phyloP scores from a whole-genome alignment of 192 early-diverging fungal genomes.

The Helicostylum pulchrum region DNA sequence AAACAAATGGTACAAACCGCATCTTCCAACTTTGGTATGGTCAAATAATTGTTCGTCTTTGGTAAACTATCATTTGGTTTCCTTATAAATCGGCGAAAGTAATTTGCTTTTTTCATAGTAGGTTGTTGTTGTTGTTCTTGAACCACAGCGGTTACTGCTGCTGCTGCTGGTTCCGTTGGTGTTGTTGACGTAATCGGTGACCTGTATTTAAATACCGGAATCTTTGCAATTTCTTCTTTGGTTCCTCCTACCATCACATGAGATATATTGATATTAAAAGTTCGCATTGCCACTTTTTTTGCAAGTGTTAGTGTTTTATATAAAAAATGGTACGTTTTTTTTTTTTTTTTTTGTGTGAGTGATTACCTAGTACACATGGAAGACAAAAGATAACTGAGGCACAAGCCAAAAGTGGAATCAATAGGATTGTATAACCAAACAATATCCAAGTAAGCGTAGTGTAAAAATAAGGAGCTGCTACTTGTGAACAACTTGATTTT shows the following conservation, averaged over 20 bases:
- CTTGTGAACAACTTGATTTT: constrained; percentile 38
- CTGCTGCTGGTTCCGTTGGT: background rate
- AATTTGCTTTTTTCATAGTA: too few relatives aligned
- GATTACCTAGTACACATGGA: constrained; percentile 50
- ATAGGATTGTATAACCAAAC: constrained; percentile 65
- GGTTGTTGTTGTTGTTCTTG: too few relatives aligned
- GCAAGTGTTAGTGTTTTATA: background rate
- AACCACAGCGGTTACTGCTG: too few relatives aligned
- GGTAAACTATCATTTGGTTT: background rate
- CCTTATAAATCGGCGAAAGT: background rate
- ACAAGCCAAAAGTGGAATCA: constrained; percentile 58
- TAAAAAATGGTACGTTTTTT: background rate
- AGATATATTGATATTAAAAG: constrained; percentile 46
- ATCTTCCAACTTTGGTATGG: constrained; percentile 10
- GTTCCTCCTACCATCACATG: constrained; percentile 61
- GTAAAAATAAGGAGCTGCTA: constrained; percentile 60
- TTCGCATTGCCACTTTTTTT: constrained; percentile 46
- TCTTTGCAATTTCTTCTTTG: constrained; percentile 34
- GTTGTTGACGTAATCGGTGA: background rate
- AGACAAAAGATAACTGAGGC: constrained; percentile 63
- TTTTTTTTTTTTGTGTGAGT: background rate
- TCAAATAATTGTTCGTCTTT: background rate
- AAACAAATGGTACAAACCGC: constrained; percentile 76
- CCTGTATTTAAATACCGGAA: background rate
- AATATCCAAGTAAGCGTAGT: constrained; percentile 60